Evolutionary conservation across 139 green algal genomes (phyloP).

Genomic region (Chlorella sp.): DNA sequence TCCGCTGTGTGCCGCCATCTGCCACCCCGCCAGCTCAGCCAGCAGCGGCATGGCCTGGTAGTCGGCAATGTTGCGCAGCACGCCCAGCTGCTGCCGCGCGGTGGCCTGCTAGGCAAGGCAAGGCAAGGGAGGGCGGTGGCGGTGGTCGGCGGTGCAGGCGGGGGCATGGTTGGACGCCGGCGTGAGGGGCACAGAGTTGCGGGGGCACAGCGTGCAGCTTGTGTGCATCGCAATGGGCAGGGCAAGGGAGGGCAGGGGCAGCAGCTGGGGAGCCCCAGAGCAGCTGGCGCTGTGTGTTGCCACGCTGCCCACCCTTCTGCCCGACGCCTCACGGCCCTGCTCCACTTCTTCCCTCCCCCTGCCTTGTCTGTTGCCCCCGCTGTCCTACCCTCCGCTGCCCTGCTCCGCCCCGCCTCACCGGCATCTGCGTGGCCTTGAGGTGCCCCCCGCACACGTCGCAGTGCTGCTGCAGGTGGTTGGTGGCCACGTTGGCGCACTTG

Average conservation of each 20-base stretch:
- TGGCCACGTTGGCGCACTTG: constrained; percentile 71
- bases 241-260: background rate
- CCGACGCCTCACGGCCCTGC: no score
- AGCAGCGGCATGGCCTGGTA: constrained; percentile 75
- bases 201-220: background rate
- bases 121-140: background rate
- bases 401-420: background rate
- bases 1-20: constrained; percentile 4
- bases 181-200: constrained; percentile 6
- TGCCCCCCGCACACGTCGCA: constrained; percentile 75
- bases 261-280: background rate
- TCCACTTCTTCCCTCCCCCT: no score
- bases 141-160: no score
- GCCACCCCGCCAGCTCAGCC: constrained; percentile 57
- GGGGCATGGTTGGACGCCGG: background rate
- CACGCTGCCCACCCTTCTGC: no score
- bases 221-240: background rate
- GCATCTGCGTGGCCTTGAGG: constrained; percentile 55
- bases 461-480: constrained; percentile 56
- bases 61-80: constrained; percentile 70
- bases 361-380: no score
- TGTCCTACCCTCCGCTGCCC: no score
- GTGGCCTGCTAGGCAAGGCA: background rate
- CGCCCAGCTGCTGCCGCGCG: constrained; percentile 43
- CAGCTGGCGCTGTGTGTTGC: background rate